Percentiles rank a stretch among this genome's conserved stretches.
These are phyloP conservation scores for Smittium culicis DNA, from an alignment of 371 early-diverging fungal species.

Conservation along the genomic window DNA sequence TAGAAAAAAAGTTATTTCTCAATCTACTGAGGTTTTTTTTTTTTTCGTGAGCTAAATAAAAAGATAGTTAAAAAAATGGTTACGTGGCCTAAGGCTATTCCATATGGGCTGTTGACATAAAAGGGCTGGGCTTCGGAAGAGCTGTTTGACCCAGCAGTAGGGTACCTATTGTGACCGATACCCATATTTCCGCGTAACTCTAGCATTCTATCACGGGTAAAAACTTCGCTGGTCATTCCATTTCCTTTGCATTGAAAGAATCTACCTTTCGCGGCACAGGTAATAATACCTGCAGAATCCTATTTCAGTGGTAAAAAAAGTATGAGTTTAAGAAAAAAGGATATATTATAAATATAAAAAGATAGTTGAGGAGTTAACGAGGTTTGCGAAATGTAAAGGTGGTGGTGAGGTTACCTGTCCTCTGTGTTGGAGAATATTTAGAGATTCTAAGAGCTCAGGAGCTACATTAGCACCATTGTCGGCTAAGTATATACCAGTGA, in stretches of 20 bases:
- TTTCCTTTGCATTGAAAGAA: constrained; percentile 95
- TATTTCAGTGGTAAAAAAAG: too few relatives aligned
- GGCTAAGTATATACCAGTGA: too few relatives aligned
- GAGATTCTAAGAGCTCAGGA: too few relatives aligned
- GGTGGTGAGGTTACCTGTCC: too few relatives aligned
- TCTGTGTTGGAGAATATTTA: too few relatives aligned
- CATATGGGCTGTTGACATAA: constrained; percentile 96
- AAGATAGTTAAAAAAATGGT: background rate
- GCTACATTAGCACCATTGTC: too few relatives aligned
- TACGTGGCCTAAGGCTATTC: constrained; percentile 82
- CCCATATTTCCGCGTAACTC: constrained; percentile 76
- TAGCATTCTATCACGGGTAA: constrained; percentile 58
- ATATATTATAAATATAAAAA: too few relatives aligned
- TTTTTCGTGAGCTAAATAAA: too few relatives aligned
- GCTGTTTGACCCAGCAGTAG: constrained; percentile 89
- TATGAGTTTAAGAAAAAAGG: too few relatives aligned
- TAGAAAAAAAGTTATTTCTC: constrained; percentile 4
- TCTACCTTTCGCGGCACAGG: constrained; percentile 88
- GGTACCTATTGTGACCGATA: constrained; percentile 94
- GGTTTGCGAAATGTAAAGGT: too few relatives aligned
- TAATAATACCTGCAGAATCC: constrained; percentile 97
- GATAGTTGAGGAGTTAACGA: too few relatives aligned
- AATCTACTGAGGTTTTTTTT: background rate
- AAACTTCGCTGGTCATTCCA: constrained; percentile 95
- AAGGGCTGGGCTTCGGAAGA: constrained; percentile 95